Evolutionary conservation across 2,329 filamentous ascomycete species (phyloP).

Genomic region (Nemania sp.): DNA sequence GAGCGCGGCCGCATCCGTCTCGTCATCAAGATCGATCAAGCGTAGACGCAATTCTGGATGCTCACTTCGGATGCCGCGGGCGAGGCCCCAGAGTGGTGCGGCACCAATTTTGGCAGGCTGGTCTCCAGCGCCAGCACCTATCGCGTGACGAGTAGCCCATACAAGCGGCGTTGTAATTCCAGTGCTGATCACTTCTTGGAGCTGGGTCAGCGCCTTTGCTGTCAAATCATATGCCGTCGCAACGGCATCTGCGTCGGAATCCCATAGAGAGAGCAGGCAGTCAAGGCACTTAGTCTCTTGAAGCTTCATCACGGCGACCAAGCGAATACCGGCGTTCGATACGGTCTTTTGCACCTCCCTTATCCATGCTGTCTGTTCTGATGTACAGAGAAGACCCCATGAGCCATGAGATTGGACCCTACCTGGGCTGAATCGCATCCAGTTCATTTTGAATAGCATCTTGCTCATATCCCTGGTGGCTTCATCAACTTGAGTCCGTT

Average conservation of each 20-base stretch:
- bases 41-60: conserved; percentile 37
- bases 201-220: conserved; percentile 31
- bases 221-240: too few species aligned
- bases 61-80: conserved; percentile 36
- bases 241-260: conserved; percentile 28
- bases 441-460: too few species aligned
- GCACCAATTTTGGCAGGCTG: conserved; percentile 26
- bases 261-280: conserved; percentile 34
- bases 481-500: conserved; percentile 17
- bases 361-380: conserved; percentile 7
- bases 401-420: conserved; percentile 20
- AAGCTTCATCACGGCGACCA: conserved; percentile 24
- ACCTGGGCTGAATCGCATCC: too few species aligned
- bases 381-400: conserved; percentile 27
- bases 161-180: conserved; percentile 29
- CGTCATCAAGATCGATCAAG: conserved; percentile 31
- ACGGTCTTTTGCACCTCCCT: conserved; percentile 7
- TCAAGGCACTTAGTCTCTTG: conserved; percentile 29
- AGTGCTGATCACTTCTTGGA: conserved; percentile 30
- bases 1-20: conserved; percentile 3
- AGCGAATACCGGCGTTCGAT: conserved; percentile 17
- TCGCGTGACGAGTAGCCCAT: conserved; percentile 34
- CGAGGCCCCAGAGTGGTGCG: conserved; percentile 36
- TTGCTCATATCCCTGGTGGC: too few species aligned
- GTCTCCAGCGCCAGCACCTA: conserved; percentile 30